phyloP scores from a whole-genome alignment of 2,329 filamentous ascomycete genomes.

The Cladophialophora carrionii region DNA sequence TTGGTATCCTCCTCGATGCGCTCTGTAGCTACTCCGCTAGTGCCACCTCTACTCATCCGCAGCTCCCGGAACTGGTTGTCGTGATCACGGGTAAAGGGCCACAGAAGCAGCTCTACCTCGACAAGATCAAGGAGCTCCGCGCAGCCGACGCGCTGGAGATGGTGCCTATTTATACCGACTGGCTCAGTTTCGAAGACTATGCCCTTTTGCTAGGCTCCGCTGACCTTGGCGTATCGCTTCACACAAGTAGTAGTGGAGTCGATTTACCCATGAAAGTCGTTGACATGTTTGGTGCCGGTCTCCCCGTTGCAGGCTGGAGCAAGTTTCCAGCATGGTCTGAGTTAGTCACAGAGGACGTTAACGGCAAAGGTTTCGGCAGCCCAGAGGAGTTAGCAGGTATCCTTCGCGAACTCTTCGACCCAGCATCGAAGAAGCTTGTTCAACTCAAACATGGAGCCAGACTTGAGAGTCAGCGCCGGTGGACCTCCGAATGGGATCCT shows the following conservation, averaged over 20 bases:
- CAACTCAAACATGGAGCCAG: constrained; percentile 69
- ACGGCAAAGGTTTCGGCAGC: constrained; percentile 82
- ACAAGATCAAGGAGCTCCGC: constrained; percentile 64
- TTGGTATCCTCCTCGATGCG: constrained; percentile 81
- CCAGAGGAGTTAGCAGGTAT: constrained; percentile 66
- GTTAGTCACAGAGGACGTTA: constrained; percentile 82
- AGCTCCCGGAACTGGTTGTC: constrained; percentile 71
- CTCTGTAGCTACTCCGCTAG: constrained; percentile 71
- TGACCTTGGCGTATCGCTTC: constrained; percentile 86
- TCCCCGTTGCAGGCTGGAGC: constrained; percentile 86
- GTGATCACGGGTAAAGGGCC: constrained; percentile 96
- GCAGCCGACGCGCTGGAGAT: constrained; percentile 66
- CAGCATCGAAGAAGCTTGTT: constrained; percentile 59
- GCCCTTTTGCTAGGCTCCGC: constrained; percentile 80
- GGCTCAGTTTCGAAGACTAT: constrained; percentile 83
- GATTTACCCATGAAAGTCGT: constrained; percentile 99
- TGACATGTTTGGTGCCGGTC: constrained; percentile 94
- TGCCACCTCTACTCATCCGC: constrained; percentile 49
- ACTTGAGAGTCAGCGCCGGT: constrained; percentile 73
- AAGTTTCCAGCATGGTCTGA: constrained; percentile 87
- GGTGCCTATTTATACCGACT: constrained; percentile 76
- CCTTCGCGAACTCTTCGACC: constrained; percentile 66
- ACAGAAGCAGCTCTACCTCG: constrained; percentile 73
- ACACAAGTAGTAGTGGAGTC: constrained; percentile 91
- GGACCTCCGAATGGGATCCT: constrained; percentile 91